These are phyloP conservation scores for Rhizopogon vesiculosus DNA, from an alignment of 768 basidiomycete genomes.

Conservation along the genomic window DNA sequence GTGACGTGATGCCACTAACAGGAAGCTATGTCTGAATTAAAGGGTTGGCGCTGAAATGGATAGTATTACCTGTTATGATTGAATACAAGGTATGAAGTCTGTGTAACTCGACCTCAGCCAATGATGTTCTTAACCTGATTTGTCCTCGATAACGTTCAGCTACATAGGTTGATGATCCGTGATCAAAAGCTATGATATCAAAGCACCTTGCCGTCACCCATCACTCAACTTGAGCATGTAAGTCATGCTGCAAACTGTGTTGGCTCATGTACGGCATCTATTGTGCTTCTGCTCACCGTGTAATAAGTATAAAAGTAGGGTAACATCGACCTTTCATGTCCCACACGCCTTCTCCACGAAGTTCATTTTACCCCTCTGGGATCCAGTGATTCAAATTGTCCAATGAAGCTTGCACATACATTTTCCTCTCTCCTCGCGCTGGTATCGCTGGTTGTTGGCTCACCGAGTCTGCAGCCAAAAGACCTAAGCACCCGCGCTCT, in stretches of 20 bases:
- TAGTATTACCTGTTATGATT: neutral
- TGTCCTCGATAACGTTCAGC: neutral
- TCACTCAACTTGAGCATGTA: too few species aligned
- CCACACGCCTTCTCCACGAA: neutral
- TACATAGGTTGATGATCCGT: too few species aligned
- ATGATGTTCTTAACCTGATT: neutral
- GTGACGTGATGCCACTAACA: neutral
- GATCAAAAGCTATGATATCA: too few species aligned
- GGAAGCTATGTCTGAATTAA: too few species aligned
- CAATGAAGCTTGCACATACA: constrained; percentile 16
- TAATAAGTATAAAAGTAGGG: too few species aligned
- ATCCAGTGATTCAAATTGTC: too few species aligned
- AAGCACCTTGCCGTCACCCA: too few species aligned
- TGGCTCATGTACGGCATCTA: too few species aligned
- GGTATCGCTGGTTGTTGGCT: constrained; percentile 11
- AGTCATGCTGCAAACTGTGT: too few species aligned
- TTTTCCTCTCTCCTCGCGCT: constrained; percentile 9
- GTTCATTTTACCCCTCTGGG: neutral
- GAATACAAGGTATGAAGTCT: neutral
- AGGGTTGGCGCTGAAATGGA: too few species aligned
- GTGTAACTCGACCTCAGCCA: neutral
- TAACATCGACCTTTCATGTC: neutral
- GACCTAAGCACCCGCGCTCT: neutral
- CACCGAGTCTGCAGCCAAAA: constrained; percentile 1
- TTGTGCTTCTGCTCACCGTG: too few species aligned